Evolutionary conservation across 441 rosid species (phyloP).

Genomic region (Gossypium laxum): DNA sequence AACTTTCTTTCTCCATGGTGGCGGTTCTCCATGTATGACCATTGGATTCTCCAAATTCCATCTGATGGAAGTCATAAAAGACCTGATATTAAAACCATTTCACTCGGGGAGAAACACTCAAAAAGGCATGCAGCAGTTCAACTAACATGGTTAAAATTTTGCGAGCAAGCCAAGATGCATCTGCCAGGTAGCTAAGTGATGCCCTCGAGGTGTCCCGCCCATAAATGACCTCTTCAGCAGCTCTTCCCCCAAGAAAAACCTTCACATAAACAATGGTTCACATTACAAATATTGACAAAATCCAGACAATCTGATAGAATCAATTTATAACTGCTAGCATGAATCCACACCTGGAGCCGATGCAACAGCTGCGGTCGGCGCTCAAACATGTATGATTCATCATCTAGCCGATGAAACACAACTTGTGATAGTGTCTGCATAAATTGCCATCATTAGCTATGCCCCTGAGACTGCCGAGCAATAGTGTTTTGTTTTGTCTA

Average conservation of each 20-base stretch:
- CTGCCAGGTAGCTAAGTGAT: constrained; percentile 72
- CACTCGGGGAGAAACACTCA: constrained; percentile 1
- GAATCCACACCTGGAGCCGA: constrained; percentile 67
- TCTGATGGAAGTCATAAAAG: constrained; percentile 33
- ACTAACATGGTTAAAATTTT: constrained; percentile 72
- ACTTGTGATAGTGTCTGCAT: constrained; percentile 70
- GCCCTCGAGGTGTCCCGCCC: constrained; percentile 80
- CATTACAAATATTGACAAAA: constrained; percentile 1
- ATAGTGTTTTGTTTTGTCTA: constrained; percentile 5
- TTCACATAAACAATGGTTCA: constrained; percentile 16
- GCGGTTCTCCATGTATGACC: constrained; percentile 87
- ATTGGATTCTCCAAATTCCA: constrained; percentile 90
- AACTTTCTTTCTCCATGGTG: constrained; percentile 70
- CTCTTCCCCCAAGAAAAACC: constrained; percentile 89
- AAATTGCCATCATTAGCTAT: constrained; percentile 11
- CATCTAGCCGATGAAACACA: constrained; percentile 75
- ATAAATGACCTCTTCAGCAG: constrained; percentile 85
- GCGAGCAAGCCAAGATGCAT: constrained; percentile 95
- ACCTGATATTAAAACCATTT: constrained; percentile 8
- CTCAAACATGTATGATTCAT: constrained; percentile 81
- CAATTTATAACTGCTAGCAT: constrained; percentile 12
- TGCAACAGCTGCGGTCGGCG: constrained; percentile 78
- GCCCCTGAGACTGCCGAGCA: neutral
- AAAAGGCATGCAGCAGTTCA: neutral
- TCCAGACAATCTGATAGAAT: neutral